phyloP scores from a whole-genome alignment of 176 grass and related monocot genomes.

The Areca catechu region DNA sequence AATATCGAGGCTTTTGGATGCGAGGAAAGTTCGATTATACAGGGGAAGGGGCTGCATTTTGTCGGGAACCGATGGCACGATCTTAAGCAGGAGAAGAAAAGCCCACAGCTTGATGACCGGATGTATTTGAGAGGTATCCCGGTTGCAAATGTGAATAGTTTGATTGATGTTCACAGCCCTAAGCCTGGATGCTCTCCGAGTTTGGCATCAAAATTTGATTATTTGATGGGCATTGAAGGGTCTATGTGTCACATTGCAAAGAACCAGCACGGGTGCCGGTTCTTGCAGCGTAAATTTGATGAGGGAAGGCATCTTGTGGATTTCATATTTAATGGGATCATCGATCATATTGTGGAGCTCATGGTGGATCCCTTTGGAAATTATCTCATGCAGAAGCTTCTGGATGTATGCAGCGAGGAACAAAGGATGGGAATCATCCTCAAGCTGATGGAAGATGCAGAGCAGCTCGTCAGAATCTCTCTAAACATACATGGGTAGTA shows the following conservation, averaged over 20 bases:
- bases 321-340: conserved; percentile 57
- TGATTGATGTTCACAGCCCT: background rate
- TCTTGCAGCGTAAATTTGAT: conserved; percentile 62
- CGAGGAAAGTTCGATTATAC: conserved; percentile 35
- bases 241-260: conserved; percentile 65
- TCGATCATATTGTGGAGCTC: conserved; percentile 55
- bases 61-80: background rate
- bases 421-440: conserved; percentile 44
- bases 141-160: conserved; percentile 12
- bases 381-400: conserved; percentile 78
- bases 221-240: conserved; percentile 42
- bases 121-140: conserved; percentile 6
- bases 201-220: conserved; percentile 34
- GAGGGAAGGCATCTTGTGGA: conserved; percentile 53
- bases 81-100: background rate
- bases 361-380: conserved; percentile 71
- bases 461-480: conserved; percentile 41
- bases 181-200: conserved; percentile 27
- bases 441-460: conserved; percentile 42
- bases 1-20: conserved; percentile 31
- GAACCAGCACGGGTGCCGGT: conserved; percentile 55
- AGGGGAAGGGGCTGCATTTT: conserved; percentile 37
- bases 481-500: conserved; percentile 76
- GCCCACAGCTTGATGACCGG: background rate
- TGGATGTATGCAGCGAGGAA: conserved; percentile 65